These are phyloP conservation scores for Stentor coeruleus DNA, from an alignment of 73 alveolate species.

Conservation along the genomic window DNA sequence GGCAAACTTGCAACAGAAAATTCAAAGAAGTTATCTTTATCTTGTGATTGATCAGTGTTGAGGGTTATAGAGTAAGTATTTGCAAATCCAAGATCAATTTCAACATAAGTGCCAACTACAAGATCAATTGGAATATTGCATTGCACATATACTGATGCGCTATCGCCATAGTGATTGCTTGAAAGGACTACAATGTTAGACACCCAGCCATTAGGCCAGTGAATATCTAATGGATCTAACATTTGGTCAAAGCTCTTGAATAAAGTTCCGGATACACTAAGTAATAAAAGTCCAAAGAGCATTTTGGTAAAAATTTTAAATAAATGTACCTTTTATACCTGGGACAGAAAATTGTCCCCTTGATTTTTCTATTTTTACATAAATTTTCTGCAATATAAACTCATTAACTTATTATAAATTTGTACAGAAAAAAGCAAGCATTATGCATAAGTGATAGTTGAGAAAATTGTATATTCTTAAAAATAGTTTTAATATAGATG, in stretches of 20 bases:
- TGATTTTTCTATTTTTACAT: too few relatives aligned
- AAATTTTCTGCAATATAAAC: too few relatives aligned
- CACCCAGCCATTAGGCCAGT: neutral
- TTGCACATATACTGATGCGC: too few relatives aligned
- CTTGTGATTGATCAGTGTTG: neutral
- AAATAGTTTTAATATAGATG: too few relatives aligned
- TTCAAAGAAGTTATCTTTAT: neutral
- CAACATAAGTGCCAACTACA: neutral
- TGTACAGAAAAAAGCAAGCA: too few relatives aligned
- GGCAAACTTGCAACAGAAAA: neutral
- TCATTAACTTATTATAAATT: too few relatives aligned
- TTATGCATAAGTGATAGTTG: too few relatives aligned
- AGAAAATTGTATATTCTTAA: too few relatives aligned
- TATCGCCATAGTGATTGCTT: neutral
- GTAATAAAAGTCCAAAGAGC: neutral
- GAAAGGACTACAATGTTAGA: neutral
- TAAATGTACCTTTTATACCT: neutral
- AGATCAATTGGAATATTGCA: neutral
- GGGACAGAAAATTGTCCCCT: neutral
- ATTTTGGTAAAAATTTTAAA: neutral
- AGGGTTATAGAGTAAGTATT: neutral
- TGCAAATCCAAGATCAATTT: neutral
- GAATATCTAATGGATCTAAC: neutral
- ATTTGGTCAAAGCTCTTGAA: neutral
- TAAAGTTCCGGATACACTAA: neutral